Evolutionary conservation across 345 rosid species (phyloP).

Genomic region (Syzygium aromaticum): DNA sequence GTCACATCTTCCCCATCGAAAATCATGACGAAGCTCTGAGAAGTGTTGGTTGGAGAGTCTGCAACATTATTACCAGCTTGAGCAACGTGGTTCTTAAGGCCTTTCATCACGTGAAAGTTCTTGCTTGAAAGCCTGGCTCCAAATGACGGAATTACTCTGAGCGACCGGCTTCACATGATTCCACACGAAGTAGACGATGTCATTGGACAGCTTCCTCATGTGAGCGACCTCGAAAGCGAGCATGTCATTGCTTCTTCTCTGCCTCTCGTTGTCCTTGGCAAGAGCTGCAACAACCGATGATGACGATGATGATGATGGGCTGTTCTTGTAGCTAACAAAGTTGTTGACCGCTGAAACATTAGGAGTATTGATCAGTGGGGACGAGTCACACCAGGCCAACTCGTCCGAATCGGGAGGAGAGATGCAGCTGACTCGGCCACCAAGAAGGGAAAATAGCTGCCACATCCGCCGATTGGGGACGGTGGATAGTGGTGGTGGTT

Average conservation of each 20-base stretch:
- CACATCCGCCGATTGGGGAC: background rate
- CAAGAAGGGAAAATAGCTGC: constrained; percentile 44
- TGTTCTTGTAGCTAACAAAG: background rate
- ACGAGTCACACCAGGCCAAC: constrained; percentile 61
- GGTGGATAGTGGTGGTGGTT: background rate
- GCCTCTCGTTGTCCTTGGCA: constrained; percentile 74
- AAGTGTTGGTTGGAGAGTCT: constrained; percentile 15
- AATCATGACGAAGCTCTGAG: constrained; percentile 31
- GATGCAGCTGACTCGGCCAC: constrained; percentile 28
- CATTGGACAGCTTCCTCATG: constrained; percentile 87
- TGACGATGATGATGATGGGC: background rate
- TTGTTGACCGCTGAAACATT: background rate
- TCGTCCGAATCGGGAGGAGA: constrained; percentile 55
- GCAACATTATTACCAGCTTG: background rate
- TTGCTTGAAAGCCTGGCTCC: background rate
- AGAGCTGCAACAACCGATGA: constrained; percentile 42
- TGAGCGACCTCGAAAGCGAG: constrained; percentile 81
- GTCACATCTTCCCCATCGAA: constrained; percentile 18
- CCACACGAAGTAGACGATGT: constrained; percentile 83
- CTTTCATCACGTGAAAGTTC: background rate
- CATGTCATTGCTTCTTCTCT: constrained; percentile 64
- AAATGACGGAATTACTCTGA: constrained; percentile 34
- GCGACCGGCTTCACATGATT: constrained; percentile 82
- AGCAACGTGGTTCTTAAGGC: background rate
- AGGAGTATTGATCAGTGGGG: constrained; percentile 14